Base-by-base conservation (phyloP, 169 alveolate species). In the Plasmodium sp. region DNA sequence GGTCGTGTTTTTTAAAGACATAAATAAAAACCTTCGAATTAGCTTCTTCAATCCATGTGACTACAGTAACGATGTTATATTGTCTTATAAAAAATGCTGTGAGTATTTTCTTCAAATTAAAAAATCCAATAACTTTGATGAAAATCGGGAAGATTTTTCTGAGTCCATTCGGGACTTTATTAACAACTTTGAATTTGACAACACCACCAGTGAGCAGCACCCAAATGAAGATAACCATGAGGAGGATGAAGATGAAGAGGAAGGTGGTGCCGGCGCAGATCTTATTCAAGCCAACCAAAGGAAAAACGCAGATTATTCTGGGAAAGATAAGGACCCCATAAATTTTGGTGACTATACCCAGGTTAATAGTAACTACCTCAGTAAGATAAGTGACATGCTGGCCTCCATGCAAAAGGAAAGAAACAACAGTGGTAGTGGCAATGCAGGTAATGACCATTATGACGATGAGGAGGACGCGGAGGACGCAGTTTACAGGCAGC, bases 1-100 rank as follows among this genome's bases (percentile, higher is more conserved):
- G 95, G 84, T 92, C 39, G 92, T 92, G 14, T 92, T 92, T 56
- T 92, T 82, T 92, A 92, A 92, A 82, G 95, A 92, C 54, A 92
- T 54, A 41, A 92, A 81, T 73, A 73, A 75, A 92, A 92, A 92
- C 33, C 18, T 92, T 45, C 36, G 95, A 92, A 62, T 92, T 5
- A 92, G 95, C 67, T 81, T 81, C 36, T 92, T 92, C 58, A 92
- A 73, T 72, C 92, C 85, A 45, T n/a, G 48, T 18, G 95, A 92
- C 58, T 92, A 82, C 74, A 92, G 82, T 45, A 36, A 48, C 41
- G 95, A 92, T 92, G 92, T 92, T 34, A 36, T 92, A 33, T 4
- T 82, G 34, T 45, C 92, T 31, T 92, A 92, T 82, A 82, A 92
- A 48, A 92, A 92, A 92, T 81, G 92, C 56, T 82, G 84, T 79